Conservation (phyloP, 2,329 filamentous ascomycete genomes). For the Raffaelea ambrosiae region DNA sequence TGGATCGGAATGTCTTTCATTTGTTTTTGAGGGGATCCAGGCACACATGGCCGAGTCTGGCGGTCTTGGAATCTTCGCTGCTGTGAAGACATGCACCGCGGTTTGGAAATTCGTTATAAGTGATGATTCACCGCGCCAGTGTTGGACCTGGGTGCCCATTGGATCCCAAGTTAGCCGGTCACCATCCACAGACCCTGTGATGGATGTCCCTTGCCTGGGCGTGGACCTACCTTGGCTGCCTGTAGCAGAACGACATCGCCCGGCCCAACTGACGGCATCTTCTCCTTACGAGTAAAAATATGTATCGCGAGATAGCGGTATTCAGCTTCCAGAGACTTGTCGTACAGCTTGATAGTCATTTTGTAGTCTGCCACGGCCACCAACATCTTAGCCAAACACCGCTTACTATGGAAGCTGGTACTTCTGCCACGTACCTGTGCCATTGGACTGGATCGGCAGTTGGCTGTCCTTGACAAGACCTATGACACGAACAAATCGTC, state of each 20-base stretch:
- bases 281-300: conserved; percentile 48
- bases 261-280: conserved; percentile 38
- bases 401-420: too few species aligned
- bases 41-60: too few species aligned
- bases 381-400: too few species aligned
- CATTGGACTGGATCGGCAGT: conserved; percentile 27
- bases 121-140: conserved; percentile 23
- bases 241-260: conserved; percentile 60
- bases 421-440: neutral
- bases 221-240: conserved; percentile 42
- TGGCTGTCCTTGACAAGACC: conserved; percentile 63
- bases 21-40: neutral
- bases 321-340: conserved; percentile 42
- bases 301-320: conserved; percentile 37
- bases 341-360: conserved; percentile 51
- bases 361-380: conserved; percentile 42
- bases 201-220: too few species aligned
- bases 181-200: too few species aligned
- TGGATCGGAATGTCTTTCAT: conserved; percentile 10
- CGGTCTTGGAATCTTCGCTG: conserved; percentile 26
- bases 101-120: conserved; percentile 35
- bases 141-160: conserved; percentile 40
- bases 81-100: conserved; percentile 34
- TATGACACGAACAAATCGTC: conserved; percentile 47
- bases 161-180: too few species aligned